Base-by-base conservation (phyloP, 768 basidiomycete species). In the Lyophyllum decastes region DNA sequence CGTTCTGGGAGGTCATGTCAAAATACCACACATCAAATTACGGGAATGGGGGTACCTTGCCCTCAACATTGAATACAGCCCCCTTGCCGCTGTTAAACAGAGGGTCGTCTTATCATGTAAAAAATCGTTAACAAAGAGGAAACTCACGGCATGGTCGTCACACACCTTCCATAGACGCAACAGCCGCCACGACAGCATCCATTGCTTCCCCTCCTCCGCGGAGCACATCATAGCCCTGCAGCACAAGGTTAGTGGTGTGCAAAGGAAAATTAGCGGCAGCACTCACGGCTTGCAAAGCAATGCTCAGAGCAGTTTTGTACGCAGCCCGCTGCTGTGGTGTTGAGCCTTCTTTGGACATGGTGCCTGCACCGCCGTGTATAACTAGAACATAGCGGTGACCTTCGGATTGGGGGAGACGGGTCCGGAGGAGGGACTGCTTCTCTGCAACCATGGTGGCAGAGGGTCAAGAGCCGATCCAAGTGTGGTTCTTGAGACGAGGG, bases 1-100 rank as follows among this genome's bases (percentile, higher is more conserved):
- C 92, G 62, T 87, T 90, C 90, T 93, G 63, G 0, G 46, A n/a
- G 51, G 26, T 25, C 40, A 19, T 11, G 11, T 35, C 10, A 40
- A 51, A 33, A 26, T 17, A 26, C 21, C 8, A 11, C 47, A 19
- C 51, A 50, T 38, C 46, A 55, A 35, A 27, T 14, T 17, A 10
- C 10, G n/a, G 25, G 4, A 45, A n/a, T 7, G 25, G 6, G 12
- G 70, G 47, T 54, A 90, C 90, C 79, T 92, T 91, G 45, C 92
- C 91, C 9, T 76, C 90, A 11, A 81, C 73, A 62, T 93, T 94
- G 75, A 92, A 94, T 17, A 94, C 91, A 9, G 92, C 88, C 3
- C 92, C 92, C 64, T 88, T 89, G 19, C 83, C 90, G 26, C 86
- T 73, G 63, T 94, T 94, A 74, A 94, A 93, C 17, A 94, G 72